Percentiles rank a stretch among this genome's conserved stretches.
Evolutionary conservation across 2,329 filamentous ascomycete species (phyloP).

Genomic region (Calonectria pteridis): DNA sequence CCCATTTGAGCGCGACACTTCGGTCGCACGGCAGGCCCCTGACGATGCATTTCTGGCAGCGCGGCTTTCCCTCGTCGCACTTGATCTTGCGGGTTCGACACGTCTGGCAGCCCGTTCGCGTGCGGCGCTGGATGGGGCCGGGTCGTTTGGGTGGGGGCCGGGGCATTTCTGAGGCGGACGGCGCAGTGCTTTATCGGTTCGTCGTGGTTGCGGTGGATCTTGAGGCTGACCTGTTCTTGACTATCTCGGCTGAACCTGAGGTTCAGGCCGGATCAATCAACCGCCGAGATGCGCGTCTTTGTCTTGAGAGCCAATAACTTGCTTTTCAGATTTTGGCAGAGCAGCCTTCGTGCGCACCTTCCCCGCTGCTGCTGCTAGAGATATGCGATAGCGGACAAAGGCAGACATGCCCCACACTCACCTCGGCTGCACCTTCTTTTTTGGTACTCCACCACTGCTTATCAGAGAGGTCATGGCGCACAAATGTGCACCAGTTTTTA

Average conservation of each 20-base stretch:
- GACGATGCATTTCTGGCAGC: not conserved
- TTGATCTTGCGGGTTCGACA: slow-evolving; percentile 15
- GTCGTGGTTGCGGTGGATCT: not conserved
- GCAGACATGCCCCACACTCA: not conserved
- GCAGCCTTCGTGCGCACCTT: too few species aligned
- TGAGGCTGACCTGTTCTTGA: not conserved
- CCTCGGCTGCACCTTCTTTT: not conserved
- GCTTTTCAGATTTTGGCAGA: not conserved
- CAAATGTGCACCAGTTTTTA: too few species aligned
- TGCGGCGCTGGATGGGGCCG: slow-evolving; percentile 2
- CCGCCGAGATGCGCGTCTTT: not conserved
- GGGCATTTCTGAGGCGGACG: not conserved
- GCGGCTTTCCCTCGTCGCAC: slow-evolving; percentile 8
- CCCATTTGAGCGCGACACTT: slow-evolving; percentile 44
- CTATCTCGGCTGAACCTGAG: not conserved
- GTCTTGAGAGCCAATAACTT: not conserved
- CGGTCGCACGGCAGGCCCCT: not conserved
- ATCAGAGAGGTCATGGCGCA: too few species aligned
- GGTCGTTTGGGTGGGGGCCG: not conserved
- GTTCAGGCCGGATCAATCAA: not conserved
- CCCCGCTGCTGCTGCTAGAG: too few species aligned
- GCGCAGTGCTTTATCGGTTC: not conserved
- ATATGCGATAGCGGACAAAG: not conserved
- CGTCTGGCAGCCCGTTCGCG: slow-evolving; percentile 10
- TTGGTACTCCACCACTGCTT: too few species aligned